These are phyloP conservation scores for Oidiodendron maius DNA, from an alignment of 495 filamentous ascomycete species.

Conservation along the genomic window DNA sequence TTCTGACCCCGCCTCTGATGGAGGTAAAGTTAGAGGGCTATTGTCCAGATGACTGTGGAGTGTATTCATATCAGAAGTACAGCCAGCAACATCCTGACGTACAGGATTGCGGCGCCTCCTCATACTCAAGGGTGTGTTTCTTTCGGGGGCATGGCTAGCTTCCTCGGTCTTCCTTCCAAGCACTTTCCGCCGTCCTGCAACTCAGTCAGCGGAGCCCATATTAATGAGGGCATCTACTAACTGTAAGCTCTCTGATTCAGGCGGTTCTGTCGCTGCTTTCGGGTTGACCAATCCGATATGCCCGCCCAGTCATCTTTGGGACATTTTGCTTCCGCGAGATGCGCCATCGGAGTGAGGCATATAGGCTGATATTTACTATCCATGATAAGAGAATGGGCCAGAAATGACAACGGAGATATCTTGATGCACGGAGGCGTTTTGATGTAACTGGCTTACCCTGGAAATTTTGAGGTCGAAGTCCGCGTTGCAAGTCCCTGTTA, in stretches of 20 bases:
- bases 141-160: not conserved
- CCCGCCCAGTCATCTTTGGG: slow-evolving; percentile 26
- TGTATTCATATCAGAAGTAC: not conserved
- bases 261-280: slow-evolving; percentile 22
- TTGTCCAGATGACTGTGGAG: no score
- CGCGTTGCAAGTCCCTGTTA: no score
- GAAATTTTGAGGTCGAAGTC: no score
- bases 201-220: not conserved
- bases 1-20: not conserved
- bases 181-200: not conserved
- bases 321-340: slow-evolving; percentile 9
- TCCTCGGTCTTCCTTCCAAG: not conserved
- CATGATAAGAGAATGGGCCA: not conserved
- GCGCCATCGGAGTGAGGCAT: not conserved
- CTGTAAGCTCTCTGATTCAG: slow-evolving; percentile 24
- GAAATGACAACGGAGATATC: not conserved
- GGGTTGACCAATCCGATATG: slow-evolving; percentile 16
- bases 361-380: not conserved
- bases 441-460: not conserved
- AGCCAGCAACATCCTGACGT: no score
- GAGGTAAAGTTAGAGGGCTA: not conserved
- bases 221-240: slow-evolving; percentile 12
- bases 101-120: no score
- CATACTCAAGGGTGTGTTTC: not conserved
- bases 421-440: no score